These are phyloP conservation scores for Mitragyna speciosa DNA, from an alignment of 257 asterid genomes.

Conservation along the genomic window DNA sequence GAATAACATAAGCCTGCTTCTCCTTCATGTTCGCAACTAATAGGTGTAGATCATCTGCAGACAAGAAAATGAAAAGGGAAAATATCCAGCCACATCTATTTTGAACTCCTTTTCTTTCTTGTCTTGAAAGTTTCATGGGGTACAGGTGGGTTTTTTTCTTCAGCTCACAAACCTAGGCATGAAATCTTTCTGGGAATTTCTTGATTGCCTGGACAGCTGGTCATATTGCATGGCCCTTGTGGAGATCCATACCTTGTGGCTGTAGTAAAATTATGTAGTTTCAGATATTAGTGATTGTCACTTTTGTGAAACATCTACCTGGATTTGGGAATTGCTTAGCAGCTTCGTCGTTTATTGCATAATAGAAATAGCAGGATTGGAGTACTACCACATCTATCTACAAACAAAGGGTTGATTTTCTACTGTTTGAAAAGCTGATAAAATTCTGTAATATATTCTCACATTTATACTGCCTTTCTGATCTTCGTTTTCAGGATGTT, in stretches of 20 bases:
- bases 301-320: not conserved
- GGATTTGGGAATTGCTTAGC: not conserved
- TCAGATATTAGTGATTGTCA: not conserved
- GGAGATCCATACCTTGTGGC: not conserved
- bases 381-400: not conserved
- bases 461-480: constrained; percentile 15
- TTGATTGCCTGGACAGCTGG: not conserved
- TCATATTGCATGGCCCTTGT: no score
- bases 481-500: constrained; percentile 62
- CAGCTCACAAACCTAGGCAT: not conserved
- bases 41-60: not conserved
- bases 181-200: not conserved
- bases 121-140: not conserved
- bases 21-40: not conserved
- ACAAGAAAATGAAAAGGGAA: not conserved
- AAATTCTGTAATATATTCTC: constrained; percentile 8
- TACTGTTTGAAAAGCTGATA: not conserved
- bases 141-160: not conserved
- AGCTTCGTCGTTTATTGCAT: no score
- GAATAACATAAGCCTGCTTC: not conserved
- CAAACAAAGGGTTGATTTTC: not conserved
- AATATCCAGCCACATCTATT: not conserved
- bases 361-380: no score
- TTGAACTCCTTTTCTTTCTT: not conserved
- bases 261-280: not conserved